These are phyloP conservation scores for Saprolegnia parasitica DNA, from an alignment of 352 stramenopile genomes.

Conservation along the genomic window DNA sequence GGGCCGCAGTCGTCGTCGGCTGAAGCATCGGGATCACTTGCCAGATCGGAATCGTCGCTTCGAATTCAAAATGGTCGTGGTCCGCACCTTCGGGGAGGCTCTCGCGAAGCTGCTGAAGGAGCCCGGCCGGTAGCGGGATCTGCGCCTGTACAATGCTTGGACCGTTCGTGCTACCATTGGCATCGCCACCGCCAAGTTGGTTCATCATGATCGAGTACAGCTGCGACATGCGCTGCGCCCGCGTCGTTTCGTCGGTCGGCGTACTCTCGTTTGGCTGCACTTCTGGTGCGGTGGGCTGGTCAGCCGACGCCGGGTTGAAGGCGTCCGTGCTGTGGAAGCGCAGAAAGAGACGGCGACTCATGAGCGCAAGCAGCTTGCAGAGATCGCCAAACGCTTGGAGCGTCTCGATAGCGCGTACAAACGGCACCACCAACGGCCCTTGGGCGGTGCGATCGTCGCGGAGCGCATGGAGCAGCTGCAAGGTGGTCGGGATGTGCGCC, in stretches of 20 bases:
- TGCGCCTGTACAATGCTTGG: conserved; percentile 4
- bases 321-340: not conserved
- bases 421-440: conserved; percentile 25
- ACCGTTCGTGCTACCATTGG: not conserved
- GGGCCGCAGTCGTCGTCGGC: not conserved
- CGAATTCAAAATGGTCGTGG: conserved; percentile 22
- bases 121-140: not conserved
- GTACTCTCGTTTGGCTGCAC: not conserved
- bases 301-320: not conserved
- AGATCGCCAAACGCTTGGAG: conserved; percentile 54
- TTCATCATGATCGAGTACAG: not conserved
- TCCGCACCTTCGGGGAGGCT: conserved; percentile 7
- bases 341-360: conserved; percentile 16
- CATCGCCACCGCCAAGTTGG: not conserved
- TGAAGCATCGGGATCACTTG: conserved; percentile 8
- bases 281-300: not conserved
- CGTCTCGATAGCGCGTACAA: conserved; percentile 49
- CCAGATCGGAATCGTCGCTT: conserved; percentile 26
- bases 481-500: conserved; percentile 42
- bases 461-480: conserved; percentile 35
- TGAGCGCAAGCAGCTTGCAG: conserved; percentile 38
- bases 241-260: not conserved
- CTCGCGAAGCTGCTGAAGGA: conserved; percentile 1
- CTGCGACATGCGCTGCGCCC: too few species aligned
- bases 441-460: conserved; percentile 19